Evolutionary conservation across 2,329 filamentous ascomycete genomes (phyloP).

Genomic region (Colletotrichum somersetense): DNA sequence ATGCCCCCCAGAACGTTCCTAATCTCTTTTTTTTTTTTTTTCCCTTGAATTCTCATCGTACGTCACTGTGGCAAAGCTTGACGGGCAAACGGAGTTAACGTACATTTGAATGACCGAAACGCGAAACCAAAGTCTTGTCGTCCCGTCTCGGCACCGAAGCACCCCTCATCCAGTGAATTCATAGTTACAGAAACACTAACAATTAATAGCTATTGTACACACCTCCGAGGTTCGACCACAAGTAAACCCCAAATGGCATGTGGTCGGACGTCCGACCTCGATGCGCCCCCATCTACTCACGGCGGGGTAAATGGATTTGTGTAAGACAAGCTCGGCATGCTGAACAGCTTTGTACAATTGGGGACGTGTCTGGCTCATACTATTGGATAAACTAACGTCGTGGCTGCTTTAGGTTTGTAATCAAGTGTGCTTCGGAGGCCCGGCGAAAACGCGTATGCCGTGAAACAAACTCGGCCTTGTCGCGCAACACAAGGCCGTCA

Average conservation of each 20-base stretch:
- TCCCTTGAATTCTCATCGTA: not conserved
- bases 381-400: not conserved
- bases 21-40: too few species aligned
- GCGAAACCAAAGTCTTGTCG: slow-evolving; percentile 16
- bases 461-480: slow-evolving; percentile 11
- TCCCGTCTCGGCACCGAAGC: slow-evolving; percentile 8
- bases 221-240: not conserved
- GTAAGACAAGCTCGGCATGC: not conserved
- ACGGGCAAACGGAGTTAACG: slow-evolving; percentile 3
- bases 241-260: not conserved
- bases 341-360: too few species aligned
- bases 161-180: not conserved
- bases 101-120: not conserved
- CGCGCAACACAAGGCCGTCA: not conserved
- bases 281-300: slow-evolving; percentile 5
- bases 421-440: not conserved
- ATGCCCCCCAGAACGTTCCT: not conserved
- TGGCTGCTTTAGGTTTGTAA: not conserved
- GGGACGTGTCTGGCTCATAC: too few species aligned
- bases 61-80: not conserved
- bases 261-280: slow-evolving; percentile 32
- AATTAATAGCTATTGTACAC: not conserved
- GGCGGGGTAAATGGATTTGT: not conserved
- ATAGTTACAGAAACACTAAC: not conserved
- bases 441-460: not conserved